Evolutionary conservation across 305 asterid genomes (phyloP), one percentile per base, ranked within the genome.

Genomic region (Ruellia speciosa): DNA sequence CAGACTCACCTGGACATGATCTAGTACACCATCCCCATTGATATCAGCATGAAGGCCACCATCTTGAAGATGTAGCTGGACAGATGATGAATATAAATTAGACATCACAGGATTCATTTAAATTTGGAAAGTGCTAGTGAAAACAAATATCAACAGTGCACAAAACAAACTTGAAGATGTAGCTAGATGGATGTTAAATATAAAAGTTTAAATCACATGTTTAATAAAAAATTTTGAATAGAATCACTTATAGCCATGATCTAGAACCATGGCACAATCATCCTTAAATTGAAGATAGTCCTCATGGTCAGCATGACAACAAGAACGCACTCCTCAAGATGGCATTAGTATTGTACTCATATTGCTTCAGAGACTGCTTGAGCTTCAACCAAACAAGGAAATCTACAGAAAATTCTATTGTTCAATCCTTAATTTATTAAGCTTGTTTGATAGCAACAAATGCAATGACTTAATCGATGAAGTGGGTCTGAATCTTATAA

Each of bases 1-100:
- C 43, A 54, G 1, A 59, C 50, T 75, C 64, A 88, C 99, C 97
- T 92, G 99, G 67, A 92, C 96, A 81, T 92, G 99, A 74, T 92
- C 99, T 48, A 88, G 75, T 68, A 92, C 99, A 39, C 96, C 96
- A 64, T 88, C 99, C 46, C 99, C 96, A 74, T 92, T 92, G 60
- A 92, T 77, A 78, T 92, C 96, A 63, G 95, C 96, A 84, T 92
- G 96, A 70, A 92, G 96, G 62, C 99, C 99, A 62, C 97, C 94
- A 77, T 86, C 97, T 82, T 82, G 97, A 73, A 92, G 97, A 77
- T 92, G 99, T 67, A 92, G 88, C 99, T 92, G 83, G 41, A 72
- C 54, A 63, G 62, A 67, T 57, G 60, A 76, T 49, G 53, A 64
- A 49, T n/a, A 61, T 11, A 71, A 56, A 67, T 58, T 37, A 37